Base-by-base conservation (phyloP, 352 stramenopile genomes). In the Globisporangium polare region DNA sequence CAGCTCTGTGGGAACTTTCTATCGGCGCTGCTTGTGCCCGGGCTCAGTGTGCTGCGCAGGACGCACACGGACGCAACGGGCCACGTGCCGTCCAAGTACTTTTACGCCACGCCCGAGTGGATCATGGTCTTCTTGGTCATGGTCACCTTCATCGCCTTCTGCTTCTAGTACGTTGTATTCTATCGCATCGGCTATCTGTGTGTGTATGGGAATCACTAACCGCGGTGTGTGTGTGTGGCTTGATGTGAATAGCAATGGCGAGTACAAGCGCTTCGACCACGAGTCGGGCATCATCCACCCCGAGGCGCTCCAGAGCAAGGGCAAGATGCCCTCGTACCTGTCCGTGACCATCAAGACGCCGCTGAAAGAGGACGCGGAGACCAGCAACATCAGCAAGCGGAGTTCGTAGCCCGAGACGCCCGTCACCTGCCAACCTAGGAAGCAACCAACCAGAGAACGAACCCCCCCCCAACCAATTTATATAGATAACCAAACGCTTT, bases 1-100 rank as follows among this genome's bases (percentile, higher is more conserved):
- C 83, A 92, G 42, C 78, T 92, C 50, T 90, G 78, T 62, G 83
- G 83, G 10, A 92, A 92, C 57, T 87, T 90, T 24, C 54, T 92
- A 2, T 90, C 80, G 26, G 83, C 80, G 8, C 71, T 88, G 35
- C 31, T 63, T 33, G 80, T 92, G 12, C 83, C 80, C 12, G 68
- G 69, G 0, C 56, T 92, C 10, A 85, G 76, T 57, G 58, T 74
- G 3, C 35, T 88, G 12, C 69, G 75, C 24, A 65, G 74, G 4
- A 77, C 62, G 0, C 67, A 78, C 45, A 70, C 60, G 26, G 72
- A 78, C 35, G 50, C 53, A 33, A 71, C 65, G 1, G 68, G 66
- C 18, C 69, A 77, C 27, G 62, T 80, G 0, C 66, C 72, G 9
- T 17, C 37, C 17, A 68, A 67, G 55, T 72, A 75, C 24, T 79